Percentiles rank a stretch among this genome's conserved stretches.
Evolutionary conservation across 139 green algal species (phyloP).

Genomic region (Coelastrella sp.): DNA sequence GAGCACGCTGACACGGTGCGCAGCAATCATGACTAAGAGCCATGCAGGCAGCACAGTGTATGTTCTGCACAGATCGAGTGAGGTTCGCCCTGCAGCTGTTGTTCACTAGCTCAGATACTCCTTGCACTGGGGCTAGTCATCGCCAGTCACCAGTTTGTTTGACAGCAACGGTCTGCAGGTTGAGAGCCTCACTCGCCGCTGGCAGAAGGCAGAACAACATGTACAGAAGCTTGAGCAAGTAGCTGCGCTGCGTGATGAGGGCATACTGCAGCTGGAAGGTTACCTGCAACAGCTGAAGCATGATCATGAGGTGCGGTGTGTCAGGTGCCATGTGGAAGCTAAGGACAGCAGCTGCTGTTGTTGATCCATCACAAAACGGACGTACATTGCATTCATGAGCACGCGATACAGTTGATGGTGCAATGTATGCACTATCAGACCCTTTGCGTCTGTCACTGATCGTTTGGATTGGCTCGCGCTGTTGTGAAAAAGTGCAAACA

Average conservation of each 20-base stretch:
- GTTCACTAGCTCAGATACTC: too few relatives aligned
- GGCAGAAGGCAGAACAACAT: background rate
- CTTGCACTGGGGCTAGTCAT: too few relatives aligned
- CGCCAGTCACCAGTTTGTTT: too few relatives aligned
- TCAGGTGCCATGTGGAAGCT: too few relatives aligned
- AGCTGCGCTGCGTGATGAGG: background rate
- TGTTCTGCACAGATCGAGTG: too few relatives aligned
- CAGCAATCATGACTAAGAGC: background rate
- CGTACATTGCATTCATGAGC: background rate
- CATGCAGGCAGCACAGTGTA: too few relatives aligned
- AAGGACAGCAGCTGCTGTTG: background rate
- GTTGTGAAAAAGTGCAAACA: too few relatives aligned
- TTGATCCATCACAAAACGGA: background rate
- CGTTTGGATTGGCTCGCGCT: too few relatives aligned
- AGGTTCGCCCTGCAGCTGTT: too few relatives aligned
- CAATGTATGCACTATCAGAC: too few relatives aligned
- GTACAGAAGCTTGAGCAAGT: background rate
- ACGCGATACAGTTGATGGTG: too few relatives aligned
- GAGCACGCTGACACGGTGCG: conserved; percentile 4
- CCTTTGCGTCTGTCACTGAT: too few relatives aligned
- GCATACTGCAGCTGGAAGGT: background rate
- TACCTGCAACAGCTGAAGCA: background rate
- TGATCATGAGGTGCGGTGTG: background rate
- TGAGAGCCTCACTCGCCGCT: background rate
- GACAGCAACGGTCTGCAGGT: background rate